phyloP scores from a whole-genome alignment of 169 alveolate species.

The Eimeria sp. region DNA sequence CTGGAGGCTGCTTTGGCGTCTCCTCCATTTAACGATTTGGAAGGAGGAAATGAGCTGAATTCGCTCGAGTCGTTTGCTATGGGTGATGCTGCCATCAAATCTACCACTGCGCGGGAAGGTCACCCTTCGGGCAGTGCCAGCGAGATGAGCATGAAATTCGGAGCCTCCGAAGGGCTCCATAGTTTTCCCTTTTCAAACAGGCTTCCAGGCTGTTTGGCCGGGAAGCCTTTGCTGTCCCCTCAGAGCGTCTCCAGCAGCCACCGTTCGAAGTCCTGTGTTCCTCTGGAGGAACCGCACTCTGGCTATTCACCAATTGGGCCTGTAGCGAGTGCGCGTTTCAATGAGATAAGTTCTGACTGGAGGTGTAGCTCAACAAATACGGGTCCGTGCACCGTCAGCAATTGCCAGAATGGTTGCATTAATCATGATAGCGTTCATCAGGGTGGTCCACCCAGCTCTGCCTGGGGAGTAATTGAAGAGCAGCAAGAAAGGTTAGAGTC shows the following conservation, averaged over 20 bases:
- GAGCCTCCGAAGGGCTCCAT: background rate
- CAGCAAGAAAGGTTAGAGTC: constrained; percentile 47
- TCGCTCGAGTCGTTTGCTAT: constrained; percentile 26
- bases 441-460: background rate
- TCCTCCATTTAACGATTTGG: background rate
- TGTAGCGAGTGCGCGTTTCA: background rate
- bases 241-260: constrained; percentile 27
- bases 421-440: background rate
- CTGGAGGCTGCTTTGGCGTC: background rate
- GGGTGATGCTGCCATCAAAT: background rate
- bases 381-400: background rate
- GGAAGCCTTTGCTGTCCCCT: constrained; percentile 21
- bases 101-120: background rate
- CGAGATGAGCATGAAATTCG: constrained; percentile 1
- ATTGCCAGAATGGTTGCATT: background rate
- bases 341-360: background rate
- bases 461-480: constrained; percentile 49
- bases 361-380: background rate
- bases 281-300: background rate
- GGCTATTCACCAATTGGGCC: background rate
- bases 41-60: constrained; percentile 18
- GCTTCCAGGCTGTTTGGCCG: background rate
- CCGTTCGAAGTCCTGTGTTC: background rate
- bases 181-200: background rate
- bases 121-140: background rate